Evolutionary conservation across 2,329 filamentous ascomycete species (phyloP).

Genomic region (Raffaelea deltoideospora): DNA sequence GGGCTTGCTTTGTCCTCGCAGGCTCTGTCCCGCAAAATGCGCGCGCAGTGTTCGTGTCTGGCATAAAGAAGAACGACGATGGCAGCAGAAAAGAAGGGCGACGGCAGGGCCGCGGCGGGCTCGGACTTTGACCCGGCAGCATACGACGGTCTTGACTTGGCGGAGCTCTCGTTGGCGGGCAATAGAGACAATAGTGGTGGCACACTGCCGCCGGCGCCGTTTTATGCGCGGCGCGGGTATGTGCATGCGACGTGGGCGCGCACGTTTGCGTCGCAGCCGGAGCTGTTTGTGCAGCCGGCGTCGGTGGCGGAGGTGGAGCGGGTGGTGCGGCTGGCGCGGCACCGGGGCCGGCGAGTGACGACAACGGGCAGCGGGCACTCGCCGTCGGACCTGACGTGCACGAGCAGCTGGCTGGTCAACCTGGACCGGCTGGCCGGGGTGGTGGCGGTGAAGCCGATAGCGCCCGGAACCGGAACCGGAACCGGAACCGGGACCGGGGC

Average conservation of each 20-base stretch:
- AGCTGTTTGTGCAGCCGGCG: constrained; percentile 79
- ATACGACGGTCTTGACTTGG: constrained; percentile 9
- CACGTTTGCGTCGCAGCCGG: constrained; percentile 77
- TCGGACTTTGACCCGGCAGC: constrained; percentile 7
- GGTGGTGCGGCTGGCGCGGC: constrained; percentile 62
- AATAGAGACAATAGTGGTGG: too few species aligned
- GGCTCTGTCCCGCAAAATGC: too few species aligned
- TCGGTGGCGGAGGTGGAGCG: constrained; percentile 72
- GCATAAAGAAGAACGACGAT: too few species aligned
- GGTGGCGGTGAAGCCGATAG: constrained; percentile 44
- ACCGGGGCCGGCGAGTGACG: constrained; percentile 66
- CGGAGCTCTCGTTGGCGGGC: not conserved
- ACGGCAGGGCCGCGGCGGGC: not conserved
- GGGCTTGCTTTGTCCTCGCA: too few species aligned
- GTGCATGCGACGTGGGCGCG: constrained; percentile 87
- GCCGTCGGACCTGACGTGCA: constrained; percentile 81
- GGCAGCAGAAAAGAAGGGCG: too few species aligned
- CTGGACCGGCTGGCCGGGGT: constrained; percentile 70
- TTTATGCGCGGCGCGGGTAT: constrained; percentile 59
- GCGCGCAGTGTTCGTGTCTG: too few species aligned
- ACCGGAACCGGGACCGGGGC: too few species aligned
- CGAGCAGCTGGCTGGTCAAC: constrained; percentile 87
- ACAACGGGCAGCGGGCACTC: constrained; percentile 87
- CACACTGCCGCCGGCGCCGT: constrained; percentile 38
- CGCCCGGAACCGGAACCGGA: not conserved